Evolutionary conservation across 1,284 basidiomycete genomes (phyloP).

Genomic region (Kwoniella shivajii): DNA sequence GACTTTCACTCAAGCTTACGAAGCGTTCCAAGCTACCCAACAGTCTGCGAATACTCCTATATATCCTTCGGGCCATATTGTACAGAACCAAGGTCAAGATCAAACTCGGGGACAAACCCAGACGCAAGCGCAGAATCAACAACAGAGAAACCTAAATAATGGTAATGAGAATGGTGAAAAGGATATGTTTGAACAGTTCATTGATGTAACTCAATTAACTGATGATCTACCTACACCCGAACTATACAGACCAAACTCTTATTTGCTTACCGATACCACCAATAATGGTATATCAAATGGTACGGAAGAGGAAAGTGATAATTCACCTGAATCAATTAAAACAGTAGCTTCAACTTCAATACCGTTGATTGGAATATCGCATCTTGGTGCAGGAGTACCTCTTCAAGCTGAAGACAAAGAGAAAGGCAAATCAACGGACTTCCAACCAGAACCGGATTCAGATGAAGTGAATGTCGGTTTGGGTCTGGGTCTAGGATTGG

Average conservation of each 20-base stretch:
- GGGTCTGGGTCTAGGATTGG: not conserved
- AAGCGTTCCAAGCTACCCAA: constrained; percentile 17
- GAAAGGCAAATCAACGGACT: too few species aligned
- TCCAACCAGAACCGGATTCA: too few species aligned
- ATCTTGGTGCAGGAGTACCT: not conserved
- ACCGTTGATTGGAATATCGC: not conserved
- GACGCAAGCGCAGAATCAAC: too few species aligned
- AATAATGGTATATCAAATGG: too few species aligned
- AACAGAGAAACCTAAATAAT: too few species aligned
- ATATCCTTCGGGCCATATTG: not conserved
- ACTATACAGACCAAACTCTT: constrained; percentile 15
- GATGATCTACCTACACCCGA: constrained; percentile 34
- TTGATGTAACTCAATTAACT: constrained; percentile 25
- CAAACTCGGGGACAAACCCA: too few species aligned
- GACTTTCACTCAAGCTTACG: constrained; percentile 13
- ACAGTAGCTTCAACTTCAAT: constrained; percentile 29
- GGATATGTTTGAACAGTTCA: constrained; percentile 34
- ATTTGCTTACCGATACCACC: too few species aligned
- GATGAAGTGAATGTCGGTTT: not conserved
- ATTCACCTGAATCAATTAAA: constrained; percentile 30
- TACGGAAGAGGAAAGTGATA: constrained; percentile 11
- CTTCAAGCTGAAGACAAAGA: too few species aligned
- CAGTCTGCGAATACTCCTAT: not conserved
- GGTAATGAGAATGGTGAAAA: constrained; percentile 3
- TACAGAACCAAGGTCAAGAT: too few species aligned